Base-by-base conservation (phyloP, 1,139 yeast species). In the Yamadazyma jaroonii region DNA sequence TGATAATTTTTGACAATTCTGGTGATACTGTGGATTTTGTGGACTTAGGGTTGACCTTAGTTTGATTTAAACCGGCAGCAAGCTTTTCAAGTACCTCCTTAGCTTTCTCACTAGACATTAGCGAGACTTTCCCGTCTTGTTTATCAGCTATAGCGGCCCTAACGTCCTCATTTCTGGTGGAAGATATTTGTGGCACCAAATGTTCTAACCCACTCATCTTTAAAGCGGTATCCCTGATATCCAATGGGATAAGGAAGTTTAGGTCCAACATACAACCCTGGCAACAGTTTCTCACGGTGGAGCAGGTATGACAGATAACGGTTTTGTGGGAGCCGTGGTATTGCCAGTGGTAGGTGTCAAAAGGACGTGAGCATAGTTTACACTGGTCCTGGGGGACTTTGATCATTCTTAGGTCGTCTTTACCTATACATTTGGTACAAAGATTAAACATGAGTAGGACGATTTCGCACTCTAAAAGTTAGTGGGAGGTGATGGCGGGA, bases 201-300 rank as follows among this genome's bases (percentile, higher is more conserved):
- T 64, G 61, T 11, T 67, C 71, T 12, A 74, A 59, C 7, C 84
- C 85, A 4, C 92, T 84, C 74, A 88, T 72, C 51, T 81, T 80
- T 52, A 89, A 61, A 1, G 96, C 88, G 2, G 90, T 80, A 50
- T 90, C 97, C 43, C 97, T 64, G 7, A 89, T 66, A 13, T 83
- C 80, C 12, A 88, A 58, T 0, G 96, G 90, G 20, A 92, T 76
- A 5, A 89, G 85, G 63, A 81, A 86, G 20, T 82, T 77, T 35
- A 88, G 66, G 61, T 92, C 97, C 31, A 85, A 61, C 78, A 88
- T 75, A 56, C 98, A 92, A 15, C 81, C 64, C 56, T 92, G 97
- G 54, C 98, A 92, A 47, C 95, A 84, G 60, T 86, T 84, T 46
- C 83, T 74, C 34, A 83, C 77, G 31, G 79, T 66, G 1, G 97